Base-by-base conservation (phyloP, 2,329 filamentous ascomycete species). In the Lasiodiplodia theobromae region DNA sequence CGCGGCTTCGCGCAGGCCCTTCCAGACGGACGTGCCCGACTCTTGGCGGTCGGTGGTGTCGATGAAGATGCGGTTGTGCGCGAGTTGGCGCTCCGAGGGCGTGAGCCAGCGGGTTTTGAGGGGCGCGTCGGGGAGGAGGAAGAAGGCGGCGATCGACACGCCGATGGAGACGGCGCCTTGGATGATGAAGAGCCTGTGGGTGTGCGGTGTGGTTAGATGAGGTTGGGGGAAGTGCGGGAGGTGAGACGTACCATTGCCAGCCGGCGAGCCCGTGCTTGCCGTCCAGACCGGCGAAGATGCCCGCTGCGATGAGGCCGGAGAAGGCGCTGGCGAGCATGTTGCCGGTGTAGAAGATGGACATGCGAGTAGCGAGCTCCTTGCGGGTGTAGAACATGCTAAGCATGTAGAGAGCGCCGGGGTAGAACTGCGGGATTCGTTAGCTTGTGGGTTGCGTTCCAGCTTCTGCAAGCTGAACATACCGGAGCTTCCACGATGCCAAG, bases 341-440 rank as follows among this genome's bases (percentile, higher is more conserved):
- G 4, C 84, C 85, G 4, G 83, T 82, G 74, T 86, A 87, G 68
- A 87, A 82, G 60, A 86, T 81, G 21, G 82, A 81, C 71, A 83
- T 85, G 10, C 86, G 81, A 51, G 84, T 79, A 1, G 82, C 82
- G 14, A 87, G 74, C 69, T 87, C 85, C 38, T 82, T 81, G 63
- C 83, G 83, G 0, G 84, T 87, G 71, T 87, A 87, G 84, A 84
- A 86, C 71, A 81, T 83, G 16, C 80, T 82, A 11, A 86, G 78
- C 69, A 83, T 84, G 75, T 83, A 85, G n/a, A 86, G 73, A 8
- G 82, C 79, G 11, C 83, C 84, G 11, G 83, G 74, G 71, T 56
- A 60, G 53, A 67, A 67, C 53, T 66, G 60, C 4, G 4, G 7
- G 47, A 2, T 14, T 7, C 2, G 18, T 52, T 6, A 38, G 31